These are phyloP conservation scores for Medicago ruthenica DNA, from an alignment of 306 rosid genomes.

Conservation along the genomic window DNA sequence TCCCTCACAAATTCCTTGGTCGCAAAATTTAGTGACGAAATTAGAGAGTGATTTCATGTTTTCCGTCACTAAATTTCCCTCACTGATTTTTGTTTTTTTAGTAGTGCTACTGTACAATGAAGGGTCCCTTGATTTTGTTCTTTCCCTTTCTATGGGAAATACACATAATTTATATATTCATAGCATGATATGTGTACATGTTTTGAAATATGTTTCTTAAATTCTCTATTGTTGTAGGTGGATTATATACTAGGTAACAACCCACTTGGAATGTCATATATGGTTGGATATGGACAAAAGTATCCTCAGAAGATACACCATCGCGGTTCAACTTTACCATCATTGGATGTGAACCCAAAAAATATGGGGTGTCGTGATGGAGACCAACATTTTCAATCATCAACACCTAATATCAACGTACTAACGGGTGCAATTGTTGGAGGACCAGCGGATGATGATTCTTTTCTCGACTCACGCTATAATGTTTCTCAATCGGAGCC, in stretches of 20 bases:
- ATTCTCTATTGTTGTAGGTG: slow-evolving; percentile 26
- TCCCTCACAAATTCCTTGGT: too few relatives aligned
- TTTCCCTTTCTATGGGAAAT: too few relatives aligned
- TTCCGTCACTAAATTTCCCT: too few relatives aligned
- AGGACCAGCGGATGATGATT: slow-evolving; percentile 58
- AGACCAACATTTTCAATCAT: slow-evolving; percentile 9
- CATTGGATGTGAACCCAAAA: slow-evolving; percentile 24
- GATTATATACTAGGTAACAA: slow-evolving; percentile 57
- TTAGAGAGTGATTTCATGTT: too few relatives aligned
- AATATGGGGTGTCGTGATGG: slow-evolving; percentile 48
- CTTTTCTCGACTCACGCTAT: slow-evolving; percentile 49
- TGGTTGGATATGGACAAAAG: slow-evolving; percentile 60
- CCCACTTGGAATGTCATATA: slow-evolving; percentile 66
- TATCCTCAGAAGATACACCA: slow-evolving; percentile 58
- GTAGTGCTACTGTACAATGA: too few relatives aligned
- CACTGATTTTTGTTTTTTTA: too few relatives aligned
- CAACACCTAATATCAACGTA: slow-evolving; percentile 41
- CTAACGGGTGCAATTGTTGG: slow-evolving; percentile 60
- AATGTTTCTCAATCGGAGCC: slow-evolving; percentile 58
- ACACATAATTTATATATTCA: too few relatives aligned
- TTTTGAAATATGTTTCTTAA: not conserved
- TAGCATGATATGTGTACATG: not conserved
- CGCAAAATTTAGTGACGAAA: too few relatives aligned
- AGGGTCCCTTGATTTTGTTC: too few relatives aligned
- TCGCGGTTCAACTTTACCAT: slow-evolving; percentile 54